phyloP scores from a whole-genome alignment of 2,329 filamentous ascomycete species.

The Scedosporium apiospermum region DNA sequence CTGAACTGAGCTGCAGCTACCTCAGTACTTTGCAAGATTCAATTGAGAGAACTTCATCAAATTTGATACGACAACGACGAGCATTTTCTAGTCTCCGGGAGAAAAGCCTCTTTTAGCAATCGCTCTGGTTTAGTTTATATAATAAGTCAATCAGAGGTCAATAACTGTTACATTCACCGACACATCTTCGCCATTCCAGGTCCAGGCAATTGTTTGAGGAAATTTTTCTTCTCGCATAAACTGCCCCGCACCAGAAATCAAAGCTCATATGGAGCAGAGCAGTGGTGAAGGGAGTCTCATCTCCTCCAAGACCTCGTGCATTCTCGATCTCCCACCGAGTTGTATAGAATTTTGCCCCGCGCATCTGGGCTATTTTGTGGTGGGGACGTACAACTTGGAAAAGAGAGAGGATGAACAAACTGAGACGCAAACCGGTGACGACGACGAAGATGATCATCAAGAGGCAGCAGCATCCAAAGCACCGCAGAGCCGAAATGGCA shows the following conservation, averaged over 20 bases:
- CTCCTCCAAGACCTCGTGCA: constrained; percentile 36
- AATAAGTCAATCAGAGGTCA: too few relatives aligned
- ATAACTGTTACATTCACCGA: too few relatives aligned
- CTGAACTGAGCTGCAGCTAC: too few relatives aligned
- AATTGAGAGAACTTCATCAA: too few relatives aligned
- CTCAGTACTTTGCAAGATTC: too few relatives aligned
- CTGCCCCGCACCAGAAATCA: neutral
- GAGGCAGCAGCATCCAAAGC: constrained; percentile 21
- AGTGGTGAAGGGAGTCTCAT: constrained; percentile 13
- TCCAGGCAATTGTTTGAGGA: neutral
- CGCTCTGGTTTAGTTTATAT: neutral
- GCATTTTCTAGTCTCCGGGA: neutral
- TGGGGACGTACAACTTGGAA: constrained; percentile 78
- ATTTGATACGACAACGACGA: neutral
- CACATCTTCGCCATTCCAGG: neutral
- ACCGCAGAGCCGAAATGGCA: constrained; percentile 61
- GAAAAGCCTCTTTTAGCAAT: neutral
- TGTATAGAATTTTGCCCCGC: constrained; percentile 66
- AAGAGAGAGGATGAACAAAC: constrained; percentile 23
- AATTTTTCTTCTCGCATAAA: neutral
- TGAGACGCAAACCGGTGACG: constrained; percentile 9
- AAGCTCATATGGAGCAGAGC: neutral
- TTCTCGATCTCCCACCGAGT: constrained; percentile 61
- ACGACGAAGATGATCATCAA: constrained; percentile 13
- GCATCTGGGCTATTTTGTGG: constrained; percentile 56